Conservation (phyloP, 2,329 filamentous ascomycete species). For the Peltaster fructicola region DNA sequence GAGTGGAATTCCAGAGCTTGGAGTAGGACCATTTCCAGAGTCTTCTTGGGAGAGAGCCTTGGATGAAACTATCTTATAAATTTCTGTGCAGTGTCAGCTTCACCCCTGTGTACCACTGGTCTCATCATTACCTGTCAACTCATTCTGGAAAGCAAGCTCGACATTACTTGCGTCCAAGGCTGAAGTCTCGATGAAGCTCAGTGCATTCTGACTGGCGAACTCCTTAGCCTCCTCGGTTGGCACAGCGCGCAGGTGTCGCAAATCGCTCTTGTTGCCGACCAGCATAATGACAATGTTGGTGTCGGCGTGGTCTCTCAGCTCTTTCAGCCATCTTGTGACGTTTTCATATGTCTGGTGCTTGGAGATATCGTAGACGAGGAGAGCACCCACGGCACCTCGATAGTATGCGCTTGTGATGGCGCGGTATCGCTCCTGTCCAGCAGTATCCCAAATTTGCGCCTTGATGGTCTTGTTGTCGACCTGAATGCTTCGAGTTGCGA, state of each 20-base stretch:
- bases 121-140: constrained; percentile 63
- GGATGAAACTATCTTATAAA: constrained; percentile 97
- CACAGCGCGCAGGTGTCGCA: constrained; percentile 91
- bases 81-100: constrained; percentile 44
- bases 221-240: constrained; percentile 95
- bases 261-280: constrained; percentile 99
- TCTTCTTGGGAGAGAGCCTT: constrained; percentile 90
- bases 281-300: constrained; percentile 98
- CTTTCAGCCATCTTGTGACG: constrained; percentile 96
- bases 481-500: constrained; percentile 94
- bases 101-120: neutral
- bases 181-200: constrained; percentile 98
- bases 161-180: constrained; percentile 98
- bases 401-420: constrained; percentile 99
- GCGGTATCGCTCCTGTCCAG: constrained; percentile 95
- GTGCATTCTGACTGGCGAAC: constrained; percentile 62
- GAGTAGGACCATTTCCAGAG: constrained; percentile 52
- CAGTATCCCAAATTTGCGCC: constrained; percentile 99
- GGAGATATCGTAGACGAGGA: constrained; percentile 98
- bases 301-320: constrained; percentile 92
- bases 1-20: constrained; percentile 62
- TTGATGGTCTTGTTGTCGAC: constrained; percentile 99
- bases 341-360: constrained; percentile 99
- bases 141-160: constrained; percentile 98
- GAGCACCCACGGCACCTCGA: constrained; percentile 86